phyloP scores from a whole-genome alignment of 768 basidiomycete genomes.

The Tulasnella sp. region DNA sequence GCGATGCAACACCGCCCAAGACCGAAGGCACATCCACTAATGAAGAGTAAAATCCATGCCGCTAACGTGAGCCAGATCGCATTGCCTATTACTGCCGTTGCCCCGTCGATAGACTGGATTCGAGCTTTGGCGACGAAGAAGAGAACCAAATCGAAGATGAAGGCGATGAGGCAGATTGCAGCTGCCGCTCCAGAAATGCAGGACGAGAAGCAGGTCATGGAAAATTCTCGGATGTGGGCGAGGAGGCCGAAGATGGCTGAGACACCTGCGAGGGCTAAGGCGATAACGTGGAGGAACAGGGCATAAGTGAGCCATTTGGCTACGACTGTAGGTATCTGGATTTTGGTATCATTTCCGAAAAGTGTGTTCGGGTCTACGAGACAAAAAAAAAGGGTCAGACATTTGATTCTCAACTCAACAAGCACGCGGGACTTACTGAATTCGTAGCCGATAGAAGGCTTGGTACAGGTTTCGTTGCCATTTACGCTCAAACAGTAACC shows the following conservation, averaged over 20 bases:
- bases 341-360: slow-evolving; percentile 53
- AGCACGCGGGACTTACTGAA: slow-evolving; percentile 52
- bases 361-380: slow-evolving; percentile 80
- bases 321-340: slow-evolving; percentile 71
- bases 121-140: slow-evolving; percentile 86
- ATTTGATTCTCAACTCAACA: background rate
- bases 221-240: slow-evolving; percentile 79
- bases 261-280: slow-evolving; percentile 61
- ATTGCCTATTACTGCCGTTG: slow-evolving; percentile 71
- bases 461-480: slow-evolving; percentile 59
- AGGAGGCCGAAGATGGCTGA: slow-evolving; percentile 77
- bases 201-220: slow-evolving; percentile 75
- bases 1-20: slow-evolving; percentile 79
- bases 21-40: slow-evolving; percentile 82
- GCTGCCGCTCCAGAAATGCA: slow-evolving; percentile 78
- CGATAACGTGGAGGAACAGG: slow-evolving; percentile 85
- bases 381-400: background rate
- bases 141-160: slow-evolving; percentile 85
- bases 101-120: slow-evolving; percentile 65
- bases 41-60: slow-evolving; percentile 78
- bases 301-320: slow-evolving; percentile 96
- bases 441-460: slow-evolving; percentile 75
- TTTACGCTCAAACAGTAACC: slow-evolving; percentile 72
- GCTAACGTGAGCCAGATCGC: slow-evolving; percentile 88
- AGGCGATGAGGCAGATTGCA: slow-evolving; percentile 68